Conservation (phyloP, 2,329 filamentous ascomycete species). For the Lecanicillium sp. region DNA sequence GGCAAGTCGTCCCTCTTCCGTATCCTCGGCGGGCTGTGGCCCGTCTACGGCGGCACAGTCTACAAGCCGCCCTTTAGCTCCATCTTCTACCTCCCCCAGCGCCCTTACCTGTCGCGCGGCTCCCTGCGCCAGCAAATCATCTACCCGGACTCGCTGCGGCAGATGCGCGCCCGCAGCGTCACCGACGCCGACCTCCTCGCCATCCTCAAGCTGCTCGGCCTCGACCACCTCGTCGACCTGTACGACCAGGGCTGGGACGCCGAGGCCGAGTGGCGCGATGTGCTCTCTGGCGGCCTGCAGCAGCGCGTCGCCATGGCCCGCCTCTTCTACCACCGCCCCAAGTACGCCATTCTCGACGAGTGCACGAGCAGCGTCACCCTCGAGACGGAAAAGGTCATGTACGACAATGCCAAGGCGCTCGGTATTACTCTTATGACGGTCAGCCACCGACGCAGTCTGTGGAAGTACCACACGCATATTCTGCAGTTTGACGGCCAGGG, state of each 20-base stretch:
- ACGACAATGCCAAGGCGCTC: conserved; percentile 85
- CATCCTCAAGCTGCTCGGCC: conserved; percentile 72
- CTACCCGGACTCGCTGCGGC: conserved; percentile 82
- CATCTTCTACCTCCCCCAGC: conserved; percentile 97
- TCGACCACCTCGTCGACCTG: conserved; percentile 73
- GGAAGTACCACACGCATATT: conserved; percentile 94
- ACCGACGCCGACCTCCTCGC: conserved; percentile 73
- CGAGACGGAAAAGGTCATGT: conserved; percentile 93
- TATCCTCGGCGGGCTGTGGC: conserved; percentile 93
- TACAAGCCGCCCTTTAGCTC: conserved; percentile 84
- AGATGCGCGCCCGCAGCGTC: conserved; percentile 78
- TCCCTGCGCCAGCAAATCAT: conserved; percentile 95
- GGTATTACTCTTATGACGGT: conserved; percentile 97
- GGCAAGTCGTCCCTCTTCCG: conserved; percentile 95
- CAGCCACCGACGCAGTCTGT: conserved; percentile 80
- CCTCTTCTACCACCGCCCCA: conserved; percentile 85
- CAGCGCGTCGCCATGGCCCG: conserved; percentile 96
- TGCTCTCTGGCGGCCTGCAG: conserved; percentile 84
- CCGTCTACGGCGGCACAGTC: conserved; percentile 91
- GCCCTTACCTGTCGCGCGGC: conserved; percentile 86
- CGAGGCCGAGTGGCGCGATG: conserved; percentile 94
- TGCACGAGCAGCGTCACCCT: conserved; percentile 94
- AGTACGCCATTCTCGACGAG: conserved; percentile 94
- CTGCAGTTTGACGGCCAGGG: conserved; percentile 96
- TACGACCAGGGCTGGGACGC: conserved; percentile 79